Percentiles rank a stretch among this genome's conserved stretches.
These are phyloP conservation scores for Chenopodium album DNA, from an alignment of 148 eudicot genomes.

Conservation along the genomic window DNA sequence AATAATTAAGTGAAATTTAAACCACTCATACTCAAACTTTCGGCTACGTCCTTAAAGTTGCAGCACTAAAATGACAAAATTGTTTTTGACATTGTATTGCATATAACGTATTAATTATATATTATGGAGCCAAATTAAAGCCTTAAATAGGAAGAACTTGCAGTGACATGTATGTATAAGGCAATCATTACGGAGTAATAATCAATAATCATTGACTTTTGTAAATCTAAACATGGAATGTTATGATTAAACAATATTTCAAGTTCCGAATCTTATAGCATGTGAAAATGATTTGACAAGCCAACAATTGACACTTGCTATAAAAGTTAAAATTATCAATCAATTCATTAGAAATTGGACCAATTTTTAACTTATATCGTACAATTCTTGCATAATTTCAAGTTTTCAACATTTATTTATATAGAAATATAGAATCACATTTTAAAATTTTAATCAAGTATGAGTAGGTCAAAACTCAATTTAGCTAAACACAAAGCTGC, in stretches of 20 bases:
- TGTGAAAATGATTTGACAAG: slow-evolving; percentile 3
- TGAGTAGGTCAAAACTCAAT: no score
- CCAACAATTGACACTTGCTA: neutral
- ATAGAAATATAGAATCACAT: no score
- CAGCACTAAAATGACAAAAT: neutral
- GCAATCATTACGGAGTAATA: neutral
- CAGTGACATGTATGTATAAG: neutral
- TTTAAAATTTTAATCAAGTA: no score
- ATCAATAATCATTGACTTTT: slow-evolving; percentile 2
- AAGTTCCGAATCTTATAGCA: neutral
- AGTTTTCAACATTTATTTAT: no score
- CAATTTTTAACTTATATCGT: neutral
- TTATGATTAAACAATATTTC: neutral
- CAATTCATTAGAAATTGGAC: neutral
- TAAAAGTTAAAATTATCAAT: neutral
- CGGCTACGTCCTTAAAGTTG: neutral
- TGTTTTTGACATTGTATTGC: neutral
- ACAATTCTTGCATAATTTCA: no score
- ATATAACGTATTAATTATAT: no score
- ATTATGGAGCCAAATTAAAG: neutral
- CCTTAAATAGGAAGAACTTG: neutral
- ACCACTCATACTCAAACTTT: neutral
- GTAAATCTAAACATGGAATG: neutral
- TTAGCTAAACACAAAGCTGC: no score
- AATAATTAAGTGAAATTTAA: no score